Percentiles rank a stretch among this genome's conserved stretches.
Conservation (phyloP, 2,329 filamentous ascomycete species). For the Penicillium oxalicum region DNA sequence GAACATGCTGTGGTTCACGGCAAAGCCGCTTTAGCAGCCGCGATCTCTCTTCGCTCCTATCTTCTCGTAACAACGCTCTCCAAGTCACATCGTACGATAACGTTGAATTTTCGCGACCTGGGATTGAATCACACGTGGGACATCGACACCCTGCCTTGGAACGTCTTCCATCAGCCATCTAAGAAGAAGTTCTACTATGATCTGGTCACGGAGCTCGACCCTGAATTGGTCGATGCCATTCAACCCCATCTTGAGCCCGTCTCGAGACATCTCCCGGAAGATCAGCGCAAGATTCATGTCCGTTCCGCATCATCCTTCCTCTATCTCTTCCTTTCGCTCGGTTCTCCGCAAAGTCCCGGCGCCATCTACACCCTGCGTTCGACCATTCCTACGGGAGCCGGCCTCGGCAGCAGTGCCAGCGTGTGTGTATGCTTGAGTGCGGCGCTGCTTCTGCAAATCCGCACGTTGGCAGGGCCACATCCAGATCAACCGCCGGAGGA, state of each 20-base stretch:
- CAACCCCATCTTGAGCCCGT: slow-evolving; percentile 70
- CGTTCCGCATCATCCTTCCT: slow-evolving; percentile 79
- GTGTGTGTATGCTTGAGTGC: slow-evolving; percentile 83
- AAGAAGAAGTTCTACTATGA: slow-evolving; percentile 97
- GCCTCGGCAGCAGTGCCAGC: slow-evolving; percentile 88
- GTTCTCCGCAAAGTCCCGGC: slow-evolving; percentile 68
- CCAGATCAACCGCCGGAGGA: slow-evolving; percentile 84
- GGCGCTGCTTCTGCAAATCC: slow-evolving; percentile 79
- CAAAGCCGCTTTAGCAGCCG: slow-evolving; percentile 91
- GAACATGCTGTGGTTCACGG: slow-evolving; percentile 98
- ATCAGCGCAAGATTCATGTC: slow-evolving; percentile 76
- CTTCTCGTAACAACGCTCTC: slow-evolving; percentile 91
- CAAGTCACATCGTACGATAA: slow-evolving; percentile 83
- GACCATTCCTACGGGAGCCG: slow-evolving; percentile 86
- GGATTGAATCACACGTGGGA: slow-evolving; percentile 87
- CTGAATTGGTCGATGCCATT: slow-evolving; percentile 72
- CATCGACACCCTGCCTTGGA: slow-evolving; percentile 87
- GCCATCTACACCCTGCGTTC: slow-evolving; percentile 88
- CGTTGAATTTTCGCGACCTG: slow-evolving; percentile 85
- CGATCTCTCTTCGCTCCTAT: slow-evolving; percentile 92
- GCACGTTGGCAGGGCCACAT: slow-evolving; percentile 82
- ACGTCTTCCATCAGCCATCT: slow-evolving; percentile 65
- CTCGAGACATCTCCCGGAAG: slow-evolving; percentile 59
- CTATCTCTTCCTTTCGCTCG: slow-evolving; percentile 86
- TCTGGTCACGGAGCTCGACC: slow-evolving; percentile 74